phyloP scores from a whole-genome alignment of 352 stramenopile genomes.

The Pythium folliculosum region DNA sequence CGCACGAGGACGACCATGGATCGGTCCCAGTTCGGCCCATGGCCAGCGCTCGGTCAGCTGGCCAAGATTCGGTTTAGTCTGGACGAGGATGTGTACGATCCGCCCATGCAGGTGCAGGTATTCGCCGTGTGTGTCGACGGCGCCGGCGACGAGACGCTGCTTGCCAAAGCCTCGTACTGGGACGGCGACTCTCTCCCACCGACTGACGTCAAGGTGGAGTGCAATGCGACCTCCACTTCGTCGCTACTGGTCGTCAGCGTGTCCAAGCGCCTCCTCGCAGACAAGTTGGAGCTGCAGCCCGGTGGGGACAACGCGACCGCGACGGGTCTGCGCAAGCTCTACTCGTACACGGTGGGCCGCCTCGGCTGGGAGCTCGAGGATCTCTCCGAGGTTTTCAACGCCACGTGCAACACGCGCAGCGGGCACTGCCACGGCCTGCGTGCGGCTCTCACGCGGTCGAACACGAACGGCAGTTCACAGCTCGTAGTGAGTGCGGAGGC shows the following conservation, averaged over 20 bases:
- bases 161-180: neutral
- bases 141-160: constrained; percentile 1
- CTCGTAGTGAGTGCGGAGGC: neutral
- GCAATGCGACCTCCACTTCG: neutral
- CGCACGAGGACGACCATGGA: neutral
- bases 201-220: too few species aligned
- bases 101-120: constrained; percentile 5
- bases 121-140: constrained; percentile 8
- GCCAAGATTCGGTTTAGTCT: neutral
- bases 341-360: constrained; percentile 27
- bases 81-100: neutral
- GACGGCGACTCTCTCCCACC: neutral
- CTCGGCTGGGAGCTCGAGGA: constrained; percentile 21
- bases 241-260: constrained; percentile 16
- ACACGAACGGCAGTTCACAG: neutral
- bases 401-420: constrained; percentile 6
- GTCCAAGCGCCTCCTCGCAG: constrained; percentile 12
- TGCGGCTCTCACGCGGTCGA: too few species aligned
- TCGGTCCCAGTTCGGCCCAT: constrained; percentile 9
- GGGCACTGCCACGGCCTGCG: neutral
- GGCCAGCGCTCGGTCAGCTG: constrained; percentile 8
- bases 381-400: constrained; percentile 18
- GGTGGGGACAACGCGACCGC: neutral
- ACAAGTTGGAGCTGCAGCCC: neutral
- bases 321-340: constrained; percentile 29